These are phyloP conservation scores for Discostella stelligeroides DNA, from an alignment of 108 stramenopile species.

Conservation along the genomic window DNA sequence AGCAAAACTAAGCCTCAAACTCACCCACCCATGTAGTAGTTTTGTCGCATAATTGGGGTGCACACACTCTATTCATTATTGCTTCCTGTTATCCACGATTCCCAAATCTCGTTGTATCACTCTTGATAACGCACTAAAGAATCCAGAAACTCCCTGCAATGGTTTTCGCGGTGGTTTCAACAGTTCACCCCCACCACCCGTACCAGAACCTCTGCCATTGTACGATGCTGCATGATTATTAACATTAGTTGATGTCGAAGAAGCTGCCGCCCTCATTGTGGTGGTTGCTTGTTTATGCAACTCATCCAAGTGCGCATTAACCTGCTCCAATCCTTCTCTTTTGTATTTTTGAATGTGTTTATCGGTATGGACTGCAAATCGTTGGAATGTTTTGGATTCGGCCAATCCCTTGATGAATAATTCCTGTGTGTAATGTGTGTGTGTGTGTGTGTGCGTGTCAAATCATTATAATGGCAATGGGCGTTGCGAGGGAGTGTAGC, in stretches of 20 bases:
- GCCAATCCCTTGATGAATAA: constrained; percentile 84
- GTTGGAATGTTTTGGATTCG: constrained; percentile 82
- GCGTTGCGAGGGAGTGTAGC: too few species aligned
- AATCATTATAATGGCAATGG: constrained; percentile 66
- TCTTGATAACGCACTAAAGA: constrained; percentile 74
- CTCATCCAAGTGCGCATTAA: constrained; percentile 68
- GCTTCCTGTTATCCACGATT: constrained; percentile 9
- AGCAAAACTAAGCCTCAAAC: too few species aligned
- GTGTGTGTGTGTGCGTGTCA: neutral
- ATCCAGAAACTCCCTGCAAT: constrained; percentile 71
- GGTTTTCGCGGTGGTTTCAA: constrained; percentile 65
- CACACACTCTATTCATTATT: neutral
- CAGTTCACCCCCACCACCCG: neutral
- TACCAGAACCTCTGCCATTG: neutral
- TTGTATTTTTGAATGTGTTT: constrained; percentile 63
- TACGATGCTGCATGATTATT: constrained; percentile 16
- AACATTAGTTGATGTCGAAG: constrained; percentile 23
- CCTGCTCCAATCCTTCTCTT: constrained; percentile 66
- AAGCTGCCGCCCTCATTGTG: constrained; percentile 15
- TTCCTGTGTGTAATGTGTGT: constrained; percentile 41
- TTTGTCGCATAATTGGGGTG: too few species aligned
- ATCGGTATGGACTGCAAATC: constrained; percentile 80
- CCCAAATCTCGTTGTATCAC: constrained; percentile 76
- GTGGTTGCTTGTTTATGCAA: constrained; percentile 55
- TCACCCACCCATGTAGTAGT: too few species aligned